Conservation (phyloP, 345 rosid species). For the Euclidium syriacum region DNA sequence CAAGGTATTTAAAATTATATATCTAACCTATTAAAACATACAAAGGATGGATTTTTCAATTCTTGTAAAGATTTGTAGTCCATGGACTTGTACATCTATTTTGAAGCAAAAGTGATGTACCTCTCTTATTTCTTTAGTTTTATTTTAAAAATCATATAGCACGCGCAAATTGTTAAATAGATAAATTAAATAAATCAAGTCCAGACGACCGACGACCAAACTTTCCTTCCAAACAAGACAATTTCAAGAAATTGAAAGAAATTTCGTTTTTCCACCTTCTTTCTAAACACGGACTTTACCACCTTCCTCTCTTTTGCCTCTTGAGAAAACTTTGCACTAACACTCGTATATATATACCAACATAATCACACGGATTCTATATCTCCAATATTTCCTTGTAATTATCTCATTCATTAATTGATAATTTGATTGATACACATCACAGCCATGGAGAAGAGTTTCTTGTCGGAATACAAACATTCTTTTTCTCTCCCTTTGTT, state of each 20-base stretch:
- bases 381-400: background rate
- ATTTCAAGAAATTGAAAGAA: background rate
- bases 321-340: background rate
- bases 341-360: constrained; percentile 4
- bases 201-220: constrained; percentile 5
- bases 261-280: constrained; percentile 6
- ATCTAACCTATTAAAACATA: background rate
- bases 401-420: background rate
- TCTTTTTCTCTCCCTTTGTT: constrained; percentile 15
- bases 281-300: constrained; percentile 10
- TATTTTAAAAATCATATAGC: too few relatives aligned
- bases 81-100: background rate
- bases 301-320: constrained; percentile 11
- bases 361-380: background rate
- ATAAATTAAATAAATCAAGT: background rate
- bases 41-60: background rate
- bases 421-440: background rate
- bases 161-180: background rate
- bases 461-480: constrained; percentile 7
- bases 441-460: constrained; percentile 34
- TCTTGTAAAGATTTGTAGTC: background rate
- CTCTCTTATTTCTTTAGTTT: too few relatives aligned
- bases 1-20: background rate
- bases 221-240: constrained; percentile 16
- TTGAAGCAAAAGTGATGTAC: too few relatives aligned